phyloP scores from a whole-genome alignment of 2,329 filamentous ascomycete genomes.

The Alternaria ethzedia region DNA sequence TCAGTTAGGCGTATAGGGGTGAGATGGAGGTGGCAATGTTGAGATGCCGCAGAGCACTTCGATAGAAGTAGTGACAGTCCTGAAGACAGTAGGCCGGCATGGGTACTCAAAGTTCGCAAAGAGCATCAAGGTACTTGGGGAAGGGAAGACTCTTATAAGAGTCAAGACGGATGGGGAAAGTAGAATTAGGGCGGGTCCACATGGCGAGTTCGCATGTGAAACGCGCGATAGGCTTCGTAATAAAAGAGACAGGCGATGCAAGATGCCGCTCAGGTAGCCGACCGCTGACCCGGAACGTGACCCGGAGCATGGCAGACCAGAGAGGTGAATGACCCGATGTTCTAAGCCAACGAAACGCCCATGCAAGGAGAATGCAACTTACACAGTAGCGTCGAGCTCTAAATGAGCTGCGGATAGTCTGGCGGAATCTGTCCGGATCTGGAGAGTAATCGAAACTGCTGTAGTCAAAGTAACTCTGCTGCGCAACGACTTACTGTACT shows the following conservation, averaged over 20 bases:
- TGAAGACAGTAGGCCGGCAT: constrained; percentile 85
- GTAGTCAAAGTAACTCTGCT: constrained; percentile 30
- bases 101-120: constrained; percentile 30
- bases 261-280: constrained; percentile 30
- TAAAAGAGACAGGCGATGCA: constrained; percentile 34
- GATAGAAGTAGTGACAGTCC: constrained; percentile 93
- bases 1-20: constrained; percentile 70
- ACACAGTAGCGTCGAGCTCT: constrained; percentile 34
- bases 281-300: constrained; percentile 44
- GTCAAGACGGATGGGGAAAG: constrained; percentile 44
- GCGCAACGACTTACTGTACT: constrained; percentile 34
- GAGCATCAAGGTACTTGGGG: constrained; percentile 17
- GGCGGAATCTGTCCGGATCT: constrained; percentile 7
- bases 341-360: constrained; percentile 20
- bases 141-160: constrained; percentile 37
- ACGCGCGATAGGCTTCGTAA: constrained; percentile 35
- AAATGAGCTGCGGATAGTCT: constrained; percentile 19
- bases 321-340: constrained; percentile 34
- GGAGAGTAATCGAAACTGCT: constrained; percentile 21
- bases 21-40: constrained; percentile 82
- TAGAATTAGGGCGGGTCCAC: constrained; percentile 25
- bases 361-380: constrained; percentile 36
- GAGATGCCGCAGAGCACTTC: constrained; percentile 84
- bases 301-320: constrained; percentile 31
- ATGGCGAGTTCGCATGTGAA: constrained; percentile 43